A percentile compares a stretch with the other conserved stretches of the same genome.
phyloP scores from a whole-genome alignment of 768 basidiomycete genomes.

The Dioszegia aurantiaca region DNA sequence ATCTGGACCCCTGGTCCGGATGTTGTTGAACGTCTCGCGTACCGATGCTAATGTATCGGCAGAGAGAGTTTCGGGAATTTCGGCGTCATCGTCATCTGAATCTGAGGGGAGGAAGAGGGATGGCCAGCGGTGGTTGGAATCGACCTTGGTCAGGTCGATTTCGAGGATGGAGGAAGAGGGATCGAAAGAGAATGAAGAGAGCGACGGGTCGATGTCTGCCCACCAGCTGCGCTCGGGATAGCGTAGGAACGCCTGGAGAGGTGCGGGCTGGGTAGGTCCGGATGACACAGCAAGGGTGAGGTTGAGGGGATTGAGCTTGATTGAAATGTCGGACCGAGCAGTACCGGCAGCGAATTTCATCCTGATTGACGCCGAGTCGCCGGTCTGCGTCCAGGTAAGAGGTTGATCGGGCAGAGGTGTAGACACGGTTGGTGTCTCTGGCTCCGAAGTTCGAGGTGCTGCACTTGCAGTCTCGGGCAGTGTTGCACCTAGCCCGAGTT shows the following conservation, averaged over 20 bases:
- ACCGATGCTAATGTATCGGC: conserved; percentile 76
- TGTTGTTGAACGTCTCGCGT: conserved; percentile 79
- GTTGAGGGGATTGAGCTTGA: conserved; percentile 19
- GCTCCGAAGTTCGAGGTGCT: background rate
- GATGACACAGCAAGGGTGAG: conserved; percentile 16
- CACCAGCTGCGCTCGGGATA: conserved; percentile 55
- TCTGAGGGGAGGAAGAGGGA: conserved; percentile 67
- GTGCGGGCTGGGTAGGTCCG: background rate
- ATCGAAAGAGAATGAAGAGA: conserved; percentile 94
- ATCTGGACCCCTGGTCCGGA: conserved; percentile 65
- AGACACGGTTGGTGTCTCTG: background rate
- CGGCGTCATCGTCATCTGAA: conserved; percentile 28
- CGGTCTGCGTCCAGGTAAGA: conserved; percentile 89
- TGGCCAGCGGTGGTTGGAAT: conserved; percentile 80
- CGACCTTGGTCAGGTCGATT: conserved; percentile 79
- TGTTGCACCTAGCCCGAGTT: conserved; percentile 32
- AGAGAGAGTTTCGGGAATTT: conserved; percentile 81
- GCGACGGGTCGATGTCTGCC: conserved; percentile 71
- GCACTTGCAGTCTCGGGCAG: background rate
- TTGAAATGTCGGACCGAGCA: conserved; percentile 16
- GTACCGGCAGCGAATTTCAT: conserved; percentile 71
- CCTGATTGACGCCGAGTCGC: conserved; percentile 75
- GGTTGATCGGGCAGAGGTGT: conserved; percentile 51
- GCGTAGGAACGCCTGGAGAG: conserved; percentile 25
- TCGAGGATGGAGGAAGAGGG: conserved; percentile 64